Evolutionary conservation across 2,329 filamentous ascomycete genomes (phyloP).

Genomic region (Neodidymelliopsis sp.): DNA sequence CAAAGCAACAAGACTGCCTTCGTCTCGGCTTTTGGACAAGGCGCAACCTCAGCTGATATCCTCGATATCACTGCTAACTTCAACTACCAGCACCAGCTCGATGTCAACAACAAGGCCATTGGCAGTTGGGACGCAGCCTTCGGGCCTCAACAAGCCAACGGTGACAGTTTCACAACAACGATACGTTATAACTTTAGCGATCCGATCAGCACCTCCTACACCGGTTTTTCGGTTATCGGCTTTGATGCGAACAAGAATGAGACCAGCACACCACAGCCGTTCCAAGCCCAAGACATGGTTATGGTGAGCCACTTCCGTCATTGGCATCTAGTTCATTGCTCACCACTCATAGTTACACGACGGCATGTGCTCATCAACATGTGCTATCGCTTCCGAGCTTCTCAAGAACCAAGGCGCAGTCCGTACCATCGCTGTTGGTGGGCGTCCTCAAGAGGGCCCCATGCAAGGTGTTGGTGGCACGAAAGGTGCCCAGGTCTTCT

Average conservation of each 20-base stretch:
- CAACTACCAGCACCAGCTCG: conserved; percentile 45
- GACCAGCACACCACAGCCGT: conserved; percentile 44
- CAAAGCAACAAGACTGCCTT: conserved; percentile 42
- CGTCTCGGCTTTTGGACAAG: conserved; percentile 32
- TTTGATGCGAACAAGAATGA: conserved; percentile 41
- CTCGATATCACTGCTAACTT: conserved; percentile 36
- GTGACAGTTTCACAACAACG: conserved; percentile 47
- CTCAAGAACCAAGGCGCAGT: conserved; percentile 55
- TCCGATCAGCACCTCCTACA: conserved; percentile 38
- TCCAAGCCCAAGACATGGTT: conserved; percentile 50
- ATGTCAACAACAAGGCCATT: conserved; percentile 40
- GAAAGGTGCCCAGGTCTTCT: conserved; percentile 52
- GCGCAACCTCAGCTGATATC: conserved; percentile 30
- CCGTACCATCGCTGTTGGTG: conserved; percentile 53
- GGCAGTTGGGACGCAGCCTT: conserved; percentile 47
- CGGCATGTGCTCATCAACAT: conserved; percentile 57
- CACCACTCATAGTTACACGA: conserved; percentile 44
- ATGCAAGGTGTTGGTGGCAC: conserved; percentile 57
- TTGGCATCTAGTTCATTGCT: not conserved
- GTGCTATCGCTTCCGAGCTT: conserved; percentile 55
- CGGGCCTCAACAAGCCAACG: conserved; percentile 42
- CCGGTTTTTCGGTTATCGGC: conserved; percentile 41
- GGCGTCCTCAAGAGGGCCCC: conserved; percentile 50
- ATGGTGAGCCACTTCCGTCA: conserved; percentile 32
- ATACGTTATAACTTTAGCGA: conserved; percentile 50